Evolutionary conservation across 2,329 filamentous ascomycete species (phyloP), one percentile per base, ranked within the genome.

Genomic region (Ceratocystis destructans): DNA sequence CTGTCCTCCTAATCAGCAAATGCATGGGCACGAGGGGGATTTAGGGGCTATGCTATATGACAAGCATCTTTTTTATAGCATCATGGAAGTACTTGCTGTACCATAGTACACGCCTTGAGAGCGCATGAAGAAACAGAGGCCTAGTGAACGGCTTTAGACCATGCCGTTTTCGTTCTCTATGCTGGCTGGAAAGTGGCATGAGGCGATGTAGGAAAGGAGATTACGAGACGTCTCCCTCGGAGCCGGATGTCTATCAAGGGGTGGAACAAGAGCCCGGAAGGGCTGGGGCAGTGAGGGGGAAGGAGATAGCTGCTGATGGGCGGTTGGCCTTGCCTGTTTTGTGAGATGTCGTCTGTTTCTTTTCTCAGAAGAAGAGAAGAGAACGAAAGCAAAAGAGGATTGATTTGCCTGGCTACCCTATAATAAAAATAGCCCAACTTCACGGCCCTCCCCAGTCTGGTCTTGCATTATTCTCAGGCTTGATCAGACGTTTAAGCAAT

Each of bases 11-110:
- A 5, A 55, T 7, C 12, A 59, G 28, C 5, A 37, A 33, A 37
- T 17, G 25, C 25, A 59, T 33, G n/a, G 28, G 28, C 55, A 33
- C 48, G 20, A 59, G 28, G 55, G n/a, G 25, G 55, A 12, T 12
- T 57, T 33, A 31, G 55, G 55, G 55, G 55, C 55, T 59, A 59
- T 59, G 55, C 55, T 59, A 33, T 33, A 31, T 17, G n/a, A n/a
- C 55, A 59, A 37, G 55, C 55, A 33, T 59, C 15, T 59, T 59
- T 59, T 59, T 59, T 59, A 59, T 59, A 33, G 17, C 15, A 59
- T 53, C 48, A 59, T 17, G 10, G 37, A 12, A 20, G 55, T 59
- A 33, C 48, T 12, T 53, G 25, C 37, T 41, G 37, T 12, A 41
- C 37, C 46, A 50, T 7, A 50, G 2, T 10, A 28, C 22, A 17